Evolutionary conservation across 305 asterid genomes (phyloP).

Genomic region (Salvia sclarea): DNA sequence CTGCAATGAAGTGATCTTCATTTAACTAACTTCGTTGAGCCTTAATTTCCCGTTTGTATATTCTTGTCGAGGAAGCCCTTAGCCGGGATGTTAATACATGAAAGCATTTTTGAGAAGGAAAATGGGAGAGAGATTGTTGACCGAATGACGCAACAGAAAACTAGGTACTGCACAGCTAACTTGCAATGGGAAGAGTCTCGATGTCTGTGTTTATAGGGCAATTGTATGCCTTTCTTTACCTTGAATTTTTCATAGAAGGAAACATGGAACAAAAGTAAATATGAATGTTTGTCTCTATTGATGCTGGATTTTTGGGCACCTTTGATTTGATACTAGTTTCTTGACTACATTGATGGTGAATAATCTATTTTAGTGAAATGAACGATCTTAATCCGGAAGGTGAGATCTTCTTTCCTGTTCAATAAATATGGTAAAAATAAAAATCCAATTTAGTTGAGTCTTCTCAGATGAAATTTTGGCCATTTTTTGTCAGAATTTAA

Average conservation of each 20-base stretch:
- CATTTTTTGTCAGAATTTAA: no score
- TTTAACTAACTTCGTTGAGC: slow-evolving; percentile 16
- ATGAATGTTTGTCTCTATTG: not conserved
- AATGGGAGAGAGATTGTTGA: slow-evolving; percentile 7
- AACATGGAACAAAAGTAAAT: slow-evolving; percentile 4
- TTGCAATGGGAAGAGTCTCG: slow-evolving; percentile 19
- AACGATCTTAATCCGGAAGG: not conserved
- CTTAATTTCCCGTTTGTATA: slow-evolving; percentile 26
- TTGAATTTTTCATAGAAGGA: not conserved
- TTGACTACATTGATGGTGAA: not conserved
- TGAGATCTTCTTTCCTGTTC: not conserved
- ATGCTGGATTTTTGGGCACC: not conserved
- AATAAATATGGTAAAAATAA: no score
- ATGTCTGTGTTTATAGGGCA: not conserved
- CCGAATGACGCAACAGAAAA: not conserved
- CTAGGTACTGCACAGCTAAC: slow-evolving; percentile 19
- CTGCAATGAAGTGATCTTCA: slow-evolving; percentile 3
- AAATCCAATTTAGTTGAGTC: no score
- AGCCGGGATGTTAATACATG: slow-evolving; percentile 6
- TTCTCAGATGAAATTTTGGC: no score
- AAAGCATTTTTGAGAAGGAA: slow-evolving; percentile 1
- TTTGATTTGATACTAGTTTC: not conserved
- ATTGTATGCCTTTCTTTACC: not conserved
- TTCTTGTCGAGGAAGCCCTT: slow-evolving; percentile 20
- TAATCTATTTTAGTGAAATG: not conserved